Evolutionary conservation across 306 rosid species (phyloP).

Genomic region (Trifolium fragiferum): DNA sequence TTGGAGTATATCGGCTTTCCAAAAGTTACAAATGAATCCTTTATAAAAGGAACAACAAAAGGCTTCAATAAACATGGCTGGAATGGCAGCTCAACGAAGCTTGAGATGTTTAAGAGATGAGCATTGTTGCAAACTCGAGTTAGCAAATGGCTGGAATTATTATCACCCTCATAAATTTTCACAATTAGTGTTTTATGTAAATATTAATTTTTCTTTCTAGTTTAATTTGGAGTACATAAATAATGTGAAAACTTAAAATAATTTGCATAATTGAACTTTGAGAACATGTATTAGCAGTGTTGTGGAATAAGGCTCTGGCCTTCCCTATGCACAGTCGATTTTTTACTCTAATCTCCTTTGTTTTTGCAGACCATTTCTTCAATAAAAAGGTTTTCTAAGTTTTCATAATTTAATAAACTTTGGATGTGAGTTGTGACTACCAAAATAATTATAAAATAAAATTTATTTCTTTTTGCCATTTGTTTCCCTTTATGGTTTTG

Average conservation of each 20-base stretch:
- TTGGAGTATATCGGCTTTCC: not conserved
- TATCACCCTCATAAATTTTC: not conserved
- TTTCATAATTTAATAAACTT: constrained; percentile 1
- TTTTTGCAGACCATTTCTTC: not conserved
- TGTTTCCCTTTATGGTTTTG: not conserved
- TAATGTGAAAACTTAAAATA: not conserved
- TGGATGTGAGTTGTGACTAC: not conserved
- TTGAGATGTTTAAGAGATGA: not conserved
- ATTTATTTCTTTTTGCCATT: constrained; percentile 1
- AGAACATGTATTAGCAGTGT: not conserved
- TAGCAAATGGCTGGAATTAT: not conserved
- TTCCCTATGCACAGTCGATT: not conserved
- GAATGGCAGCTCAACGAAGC: not conserved
- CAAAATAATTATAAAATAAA: not conserved
- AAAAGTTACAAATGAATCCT: not conserved
- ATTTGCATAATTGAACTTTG: not conserved
- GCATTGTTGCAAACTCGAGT: not conserved
- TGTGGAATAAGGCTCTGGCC: not conserved
- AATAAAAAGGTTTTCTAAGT: not conserved
- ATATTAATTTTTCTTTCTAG: no score
- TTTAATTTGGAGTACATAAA: not conserved
- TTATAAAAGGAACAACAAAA: not conserved
- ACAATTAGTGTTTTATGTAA: not conserved
- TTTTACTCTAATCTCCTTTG: not conserved
- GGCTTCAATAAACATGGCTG: not conserved